phyloP scores from a whole-genome alignment of 2,329 filamentous ascomycete species.

The Fusarium succisae region DNA sequence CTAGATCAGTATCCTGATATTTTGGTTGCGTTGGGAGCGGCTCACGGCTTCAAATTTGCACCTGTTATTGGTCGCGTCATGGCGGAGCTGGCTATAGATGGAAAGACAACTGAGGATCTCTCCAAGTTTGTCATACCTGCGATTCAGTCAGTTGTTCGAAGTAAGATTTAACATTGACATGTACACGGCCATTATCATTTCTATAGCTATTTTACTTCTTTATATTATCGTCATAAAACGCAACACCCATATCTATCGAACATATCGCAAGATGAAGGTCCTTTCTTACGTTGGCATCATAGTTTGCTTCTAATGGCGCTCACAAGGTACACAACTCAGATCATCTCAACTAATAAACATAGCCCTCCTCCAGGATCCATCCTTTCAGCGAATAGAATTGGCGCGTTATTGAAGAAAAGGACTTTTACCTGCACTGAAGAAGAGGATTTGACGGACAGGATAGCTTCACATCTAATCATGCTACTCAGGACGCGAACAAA shows the following conservation, averaged over 20 bases:
- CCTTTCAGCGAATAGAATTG: too few relatives aligned
- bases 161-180: neutral
- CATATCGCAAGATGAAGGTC: rapidly evolving
- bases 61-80: neutral
- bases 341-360: too few relatives aligned
- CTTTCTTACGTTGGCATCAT: too few relatives aligned
- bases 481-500: neutral
- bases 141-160: neutral
- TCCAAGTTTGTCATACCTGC: neutral
- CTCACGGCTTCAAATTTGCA: neutral
- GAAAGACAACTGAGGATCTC: neutral
- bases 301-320: too few relatives aligned
- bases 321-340: too few relatives aligned
- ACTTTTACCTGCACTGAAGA: rapidly evolving
- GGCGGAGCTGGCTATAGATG: neutral
- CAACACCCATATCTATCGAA: too few relatives aligned
- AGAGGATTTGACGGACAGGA: rapidly evolving
- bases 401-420: too few relatives aligned
- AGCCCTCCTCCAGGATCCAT: rapidly evolving
- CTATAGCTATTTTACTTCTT: neutral
- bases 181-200: rapidly evolving
- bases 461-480: rapidly evolving
- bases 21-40: neutral
- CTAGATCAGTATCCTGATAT: neutral
- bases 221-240: neutral